Conservation (phyloP, 2,329 filamentous ascomycete species). For the Colletotrichum spinosum region DNA sequence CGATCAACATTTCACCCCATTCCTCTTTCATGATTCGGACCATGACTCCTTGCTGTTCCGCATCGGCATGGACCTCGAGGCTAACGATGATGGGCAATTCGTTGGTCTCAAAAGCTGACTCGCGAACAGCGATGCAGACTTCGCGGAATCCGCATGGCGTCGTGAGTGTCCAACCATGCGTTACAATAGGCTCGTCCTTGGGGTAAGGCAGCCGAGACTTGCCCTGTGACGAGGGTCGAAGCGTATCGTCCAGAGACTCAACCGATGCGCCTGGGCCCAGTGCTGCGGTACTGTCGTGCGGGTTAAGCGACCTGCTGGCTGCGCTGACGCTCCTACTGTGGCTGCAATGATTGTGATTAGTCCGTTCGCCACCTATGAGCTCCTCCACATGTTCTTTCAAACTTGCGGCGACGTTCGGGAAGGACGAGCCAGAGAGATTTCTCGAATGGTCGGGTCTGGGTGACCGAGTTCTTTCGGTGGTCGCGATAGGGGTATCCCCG, state of each 20-base stretch:
- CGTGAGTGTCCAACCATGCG: conserved; percentile 87
- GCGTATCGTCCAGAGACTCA: conserved; percentile 40
- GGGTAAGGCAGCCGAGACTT: conserved; percentile 47
- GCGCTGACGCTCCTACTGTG: conserved; percentile 56
- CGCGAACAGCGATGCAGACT: conserved; percentile 83
- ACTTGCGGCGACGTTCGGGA: conserved; percentile 58
- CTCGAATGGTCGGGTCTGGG: conserved; percentile 58
- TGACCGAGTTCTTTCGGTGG: conserved; percentile 50
- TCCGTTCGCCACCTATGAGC: conserved; percentile 40
- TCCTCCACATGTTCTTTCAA: conserved; percentile 51
- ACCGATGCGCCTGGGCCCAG: conserved; percentile 50
- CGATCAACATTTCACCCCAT: conserved; percentile 82
- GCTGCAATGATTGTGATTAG: conserved; percentile 36
- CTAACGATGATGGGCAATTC: conserved; percentile 90
- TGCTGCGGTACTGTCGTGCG: conserved; percentile 38
- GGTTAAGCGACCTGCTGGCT: conserved; percentile 45
- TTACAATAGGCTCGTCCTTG: conserved; percentile 79
- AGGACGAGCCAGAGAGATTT: conserved; percentile 59
- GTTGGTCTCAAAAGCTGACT: conserved; percentile 81
- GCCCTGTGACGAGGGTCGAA: conserved; percentile 37
- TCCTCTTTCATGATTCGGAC: conserved; percentile 93
- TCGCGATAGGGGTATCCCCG: conserved; percentile 60
- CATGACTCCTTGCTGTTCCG: conserved; percentile 90
- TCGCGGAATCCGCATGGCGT: conserved; percentile 87
- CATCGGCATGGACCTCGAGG: conserved; percentile 87